phyloP scores from a whole-genome alignment of 495 filamentous ascomycete genomes.

The Trichocladium antarcticum region DNA sequence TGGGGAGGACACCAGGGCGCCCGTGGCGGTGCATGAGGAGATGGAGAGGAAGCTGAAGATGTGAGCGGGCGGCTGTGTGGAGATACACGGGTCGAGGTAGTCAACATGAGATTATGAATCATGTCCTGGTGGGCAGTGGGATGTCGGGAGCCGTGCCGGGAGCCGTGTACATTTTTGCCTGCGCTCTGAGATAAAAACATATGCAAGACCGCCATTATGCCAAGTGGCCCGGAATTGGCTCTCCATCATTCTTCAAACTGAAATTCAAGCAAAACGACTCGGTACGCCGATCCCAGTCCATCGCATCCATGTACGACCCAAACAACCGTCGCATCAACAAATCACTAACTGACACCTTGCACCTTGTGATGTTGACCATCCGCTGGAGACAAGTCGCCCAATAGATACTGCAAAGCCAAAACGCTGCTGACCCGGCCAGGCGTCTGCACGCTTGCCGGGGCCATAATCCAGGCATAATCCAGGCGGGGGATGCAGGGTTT shows the following conservation, averaged over 20 bases:
- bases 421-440: neutral
- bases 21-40: constrained; percentile 72
- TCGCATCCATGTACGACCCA: neutral
- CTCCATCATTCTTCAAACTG: neutral
- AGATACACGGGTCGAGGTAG: too few species aligned
- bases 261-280: neutral
- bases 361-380: neutral
- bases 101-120: too few species aligned
- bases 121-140: too few species aligned
- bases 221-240: neutral
- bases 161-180: too few species aligned
- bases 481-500: neutral
- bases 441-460: neutral
- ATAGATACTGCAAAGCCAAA: neutral
- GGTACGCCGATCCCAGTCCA: constrained; percentile 1
- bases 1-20: constrained; percentile 56
- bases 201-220: too few species aligned
- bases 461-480: neutral
- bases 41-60: constrained; percentile 77
- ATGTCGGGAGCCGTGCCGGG: too few species aligned
- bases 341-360: neutral
- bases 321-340: neutral
- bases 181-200: too few species aligned
- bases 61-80: too few species aligned
- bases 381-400: neutral